Evolutionary conservation across 108 stramenopile species (phyloP).

Genomic region (Nannochloropsis gaditana): DNA sequence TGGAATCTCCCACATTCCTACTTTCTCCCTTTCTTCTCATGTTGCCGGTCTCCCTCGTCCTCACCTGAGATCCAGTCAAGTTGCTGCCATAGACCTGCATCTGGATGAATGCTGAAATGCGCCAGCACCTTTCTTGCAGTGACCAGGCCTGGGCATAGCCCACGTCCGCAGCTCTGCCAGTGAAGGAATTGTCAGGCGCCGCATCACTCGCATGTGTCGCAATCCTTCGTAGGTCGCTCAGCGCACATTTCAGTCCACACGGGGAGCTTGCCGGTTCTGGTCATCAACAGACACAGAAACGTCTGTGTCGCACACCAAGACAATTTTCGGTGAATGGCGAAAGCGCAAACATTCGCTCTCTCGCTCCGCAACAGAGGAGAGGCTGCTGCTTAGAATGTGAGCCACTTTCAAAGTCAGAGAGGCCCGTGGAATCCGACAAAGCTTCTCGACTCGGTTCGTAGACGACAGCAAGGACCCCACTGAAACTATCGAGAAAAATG

Average conservation of each 20-base stretch:
- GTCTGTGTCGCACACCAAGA: background rate
- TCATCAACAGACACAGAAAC: background rate
- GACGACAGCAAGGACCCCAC: background rate
- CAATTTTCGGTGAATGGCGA: background rate
- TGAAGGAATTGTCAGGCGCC: background rate
- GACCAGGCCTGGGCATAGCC: background rate
- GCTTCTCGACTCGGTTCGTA: slow-evolving; percentile 9
- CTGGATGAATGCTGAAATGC: background rate
- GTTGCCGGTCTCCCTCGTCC: background rate
- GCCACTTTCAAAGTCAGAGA: background rate
- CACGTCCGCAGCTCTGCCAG: background rate
- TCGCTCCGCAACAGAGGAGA: background rate
- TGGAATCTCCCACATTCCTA: background rate
- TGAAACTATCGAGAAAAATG: background rate
- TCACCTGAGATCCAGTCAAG: background rate
- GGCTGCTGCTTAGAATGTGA: background rate
- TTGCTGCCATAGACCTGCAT: background rate
- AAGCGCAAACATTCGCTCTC: background rate
- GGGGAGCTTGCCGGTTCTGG: too few species aligned
- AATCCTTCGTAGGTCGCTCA: background rate
- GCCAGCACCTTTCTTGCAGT: background rate
- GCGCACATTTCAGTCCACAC: too few species aligned
- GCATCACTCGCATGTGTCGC: background rate
- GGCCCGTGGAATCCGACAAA: background rate
- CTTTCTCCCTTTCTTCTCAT: background rate